Conservation (phyloP, 192 early-diverging fungal species). For the Backusella morwellensis region DNA sequence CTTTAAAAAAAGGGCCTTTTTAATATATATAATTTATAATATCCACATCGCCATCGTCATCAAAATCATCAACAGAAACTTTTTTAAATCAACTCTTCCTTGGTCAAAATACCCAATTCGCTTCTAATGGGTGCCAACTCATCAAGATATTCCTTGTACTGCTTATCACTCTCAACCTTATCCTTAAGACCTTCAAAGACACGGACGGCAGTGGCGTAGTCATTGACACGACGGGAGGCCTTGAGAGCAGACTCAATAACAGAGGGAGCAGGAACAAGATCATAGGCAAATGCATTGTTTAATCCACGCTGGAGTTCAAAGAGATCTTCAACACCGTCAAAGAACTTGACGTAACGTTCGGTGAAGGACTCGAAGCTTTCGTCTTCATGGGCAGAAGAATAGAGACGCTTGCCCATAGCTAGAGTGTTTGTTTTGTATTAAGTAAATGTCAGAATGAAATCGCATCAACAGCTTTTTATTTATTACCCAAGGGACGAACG, state of each 20-base stretch:
- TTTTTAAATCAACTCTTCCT: slow-evolving; percentile 77
- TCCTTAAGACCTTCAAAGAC: slow-evolving; percentile 93
- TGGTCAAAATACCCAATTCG: slow-evolving; percentile 87
- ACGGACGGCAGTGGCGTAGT: slow-evolving; percentile 90
- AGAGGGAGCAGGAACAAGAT: slow-evolving; percentile 89
- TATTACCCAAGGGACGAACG: slow-evolving; percentile 21
- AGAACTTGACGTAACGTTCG: slow-evolving; percentile 78
- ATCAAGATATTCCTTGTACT: slow-evolving; percentile 89
- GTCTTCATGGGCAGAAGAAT: slow-evolving; percentile 64
- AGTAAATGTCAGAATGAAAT: background rate
- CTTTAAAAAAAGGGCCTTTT: background rate
- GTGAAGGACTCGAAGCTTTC: slow-evolving; percentile 79
- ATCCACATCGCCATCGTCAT: background rate
- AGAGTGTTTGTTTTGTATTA: background rate
- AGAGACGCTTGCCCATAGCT: slow-evolving; percentile 54
- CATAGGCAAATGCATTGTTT: slow-evolving; percentile 96
- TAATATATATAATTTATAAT: slow-evolving; percentile 10
- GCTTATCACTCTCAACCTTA: slow-evolving; percentile 80
- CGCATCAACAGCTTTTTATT: background rate
- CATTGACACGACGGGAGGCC: slow-evolving; percentile 91
- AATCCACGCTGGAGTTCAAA: slow-evolving; percentile 98
- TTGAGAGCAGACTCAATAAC: slow-evolving; percentile 88
- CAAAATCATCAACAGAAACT: background rate
- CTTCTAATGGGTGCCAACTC: slow-evolving; percentile 84
- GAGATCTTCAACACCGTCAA: slow-evolving; percentile 86